phyloP scores from a whole-genome alignment of 257 asterid genomes.

The Solanum corneliomulleri region DNA sequence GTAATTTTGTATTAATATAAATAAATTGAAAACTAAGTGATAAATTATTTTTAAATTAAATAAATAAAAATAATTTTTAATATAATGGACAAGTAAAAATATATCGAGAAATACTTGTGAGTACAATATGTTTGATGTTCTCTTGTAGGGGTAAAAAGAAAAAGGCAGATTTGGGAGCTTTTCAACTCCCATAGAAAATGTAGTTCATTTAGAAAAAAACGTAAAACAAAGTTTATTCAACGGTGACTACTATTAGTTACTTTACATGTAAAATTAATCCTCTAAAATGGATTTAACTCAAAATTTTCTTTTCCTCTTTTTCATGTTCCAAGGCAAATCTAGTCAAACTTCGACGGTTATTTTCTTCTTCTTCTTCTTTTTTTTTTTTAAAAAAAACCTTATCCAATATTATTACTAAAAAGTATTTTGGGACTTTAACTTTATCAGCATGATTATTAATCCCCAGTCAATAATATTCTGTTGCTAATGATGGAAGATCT shows the following conservation, averaged over 20 bases:
- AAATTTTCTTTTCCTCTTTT: not conserved
- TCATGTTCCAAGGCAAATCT: not conserved
- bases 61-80: no score
- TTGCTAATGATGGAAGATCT: not conserved
- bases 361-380: no score
- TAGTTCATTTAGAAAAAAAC: not conserved
- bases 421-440: not conserved
- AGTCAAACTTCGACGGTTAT: not conserved
- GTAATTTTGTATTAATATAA: no score
- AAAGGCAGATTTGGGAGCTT: not conserved
- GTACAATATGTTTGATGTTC: not conserved
- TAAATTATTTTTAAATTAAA: no score
- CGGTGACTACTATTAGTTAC: not conserved
- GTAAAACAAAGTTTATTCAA: not conserved
- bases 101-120: no score
- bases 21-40: no score
- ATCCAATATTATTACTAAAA: not conserved
- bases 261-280: not conserved
- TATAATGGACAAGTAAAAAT: no score
- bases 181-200: not conserved
- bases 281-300: not conserved
- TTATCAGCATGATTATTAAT: not conserved
- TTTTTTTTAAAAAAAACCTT: not conserved
- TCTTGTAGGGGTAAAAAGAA: not conserved
- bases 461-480: not conserved